Percentiles rank a stretch among this genome's conserved stretches.
Conservation (phyloP, 768 basidiomycete genomes). For the Grammothele lineata region DNA sequence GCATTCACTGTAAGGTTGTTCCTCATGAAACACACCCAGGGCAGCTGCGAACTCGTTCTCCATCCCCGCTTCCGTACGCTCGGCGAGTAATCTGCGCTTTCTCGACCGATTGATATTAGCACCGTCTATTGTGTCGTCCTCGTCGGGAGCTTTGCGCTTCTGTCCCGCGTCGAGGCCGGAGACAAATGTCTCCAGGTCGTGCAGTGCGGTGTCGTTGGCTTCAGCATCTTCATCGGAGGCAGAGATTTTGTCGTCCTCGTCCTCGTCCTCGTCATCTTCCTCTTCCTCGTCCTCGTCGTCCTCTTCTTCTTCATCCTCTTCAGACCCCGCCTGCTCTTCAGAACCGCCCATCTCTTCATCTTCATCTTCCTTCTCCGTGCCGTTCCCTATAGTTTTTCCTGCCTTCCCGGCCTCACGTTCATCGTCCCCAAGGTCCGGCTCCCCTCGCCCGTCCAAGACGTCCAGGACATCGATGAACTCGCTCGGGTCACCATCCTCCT, state of each 20-base stretch:
- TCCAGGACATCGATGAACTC: constrained; percentile 65
- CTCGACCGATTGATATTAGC: constrained; percentile 28
- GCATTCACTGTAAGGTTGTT: not conserved
- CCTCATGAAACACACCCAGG: constrained; percentile 33
- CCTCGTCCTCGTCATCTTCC: constrained; percentile 28
- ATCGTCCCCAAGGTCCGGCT: constrained; percentile 35
- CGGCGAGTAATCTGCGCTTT: constrained; percentile 62
- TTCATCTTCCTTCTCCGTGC: constrained; percentile 31
- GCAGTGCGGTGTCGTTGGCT: constrained; percentile 56
- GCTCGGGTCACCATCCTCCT: constrained; percentile 38
- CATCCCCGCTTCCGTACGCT: constrained; percentile 72
- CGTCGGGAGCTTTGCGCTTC: constrained; percentile 68
- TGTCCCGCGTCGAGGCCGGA: constrained; percentile 58
- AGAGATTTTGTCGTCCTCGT: constrained; percentile 32
- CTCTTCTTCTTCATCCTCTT: constrained; percentile 24
- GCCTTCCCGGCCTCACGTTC: constrained; percentile 22
- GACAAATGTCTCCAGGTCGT: constrained; percentile 70
- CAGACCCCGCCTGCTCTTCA: constrained; percentile 27
- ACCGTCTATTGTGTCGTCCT: constrained; percentile 26
- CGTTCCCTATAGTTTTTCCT: constrained; percentile 22
- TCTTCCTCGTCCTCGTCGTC: constrained; percentile 13
- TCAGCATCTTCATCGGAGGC: constrained; percentile 39
- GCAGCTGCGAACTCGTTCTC: constrained; percentile 86
- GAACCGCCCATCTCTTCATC: constrained; percentile 27
- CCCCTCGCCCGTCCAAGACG: constrained; percentile 59